A percentile compares a stretch with the other conserved stretches of the same genome.
Conservation (phyloP, 2,329 filamentous ascomycete species). For the Cercospora zeae-maydis region DNA sequence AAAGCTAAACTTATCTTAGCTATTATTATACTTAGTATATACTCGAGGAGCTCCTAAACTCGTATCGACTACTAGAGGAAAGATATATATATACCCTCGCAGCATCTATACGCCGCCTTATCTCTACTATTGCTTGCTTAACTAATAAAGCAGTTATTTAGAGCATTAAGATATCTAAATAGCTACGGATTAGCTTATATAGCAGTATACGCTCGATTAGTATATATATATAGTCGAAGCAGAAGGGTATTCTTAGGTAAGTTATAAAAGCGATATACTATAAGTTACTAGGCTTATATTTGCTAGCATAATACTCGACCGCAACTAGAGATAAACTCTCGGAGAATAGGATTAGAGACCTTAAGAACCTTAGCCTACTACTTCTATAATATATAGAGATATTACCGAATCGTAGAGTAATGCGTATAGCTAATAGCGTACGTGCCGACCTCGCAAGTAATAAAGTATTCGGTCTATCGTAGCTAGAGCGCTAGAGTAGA, state of each 20-base stretch:
- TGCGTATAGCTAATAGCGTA: not conserved
- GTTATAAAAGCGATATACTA: not conserved
- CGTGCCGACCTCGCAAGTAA: slow-evolving; percentile 6
- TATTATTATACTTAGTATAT: slow-evolving; percentile 7
- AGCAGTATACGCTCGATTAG: not conserved
- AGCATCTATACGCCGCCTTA: not conserved
- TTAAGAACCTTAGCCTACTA: not conserved
- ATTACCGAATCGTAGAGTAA: not conserved
- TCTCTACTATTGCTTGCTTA: not conserved
- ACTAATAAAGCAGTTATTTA: not conserved
- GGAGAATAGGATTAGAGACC: not conserved
- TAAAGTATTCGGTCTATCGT: slow-evolving; percentile 8
- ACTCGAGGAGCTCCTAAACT: slow-evolving; percentile 15
- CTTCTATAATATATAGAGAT: slow-evolving; percentile 10
- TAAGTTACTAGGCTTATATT: not conserved
- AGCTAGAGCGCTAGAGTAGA: slow-evolving; percentile 12
- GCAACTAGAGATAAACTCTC: not conserved
- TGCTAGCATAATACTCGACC: not conserved
- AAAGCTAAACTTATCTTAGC: not conserved
- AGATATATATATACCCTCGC: not conserved
- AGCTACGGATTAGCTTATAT: not conserved
- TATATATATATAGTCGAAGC: not conserved
- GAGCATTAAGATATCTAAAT: not conserved
- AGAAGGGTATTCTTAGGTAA: not conserved
- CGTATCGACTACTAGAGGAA: slow-evolving; percentile 3